Conservation (phyloP, 2,329 filamentous ascomycete species). For the Penicillium brasilianum region DNA sequence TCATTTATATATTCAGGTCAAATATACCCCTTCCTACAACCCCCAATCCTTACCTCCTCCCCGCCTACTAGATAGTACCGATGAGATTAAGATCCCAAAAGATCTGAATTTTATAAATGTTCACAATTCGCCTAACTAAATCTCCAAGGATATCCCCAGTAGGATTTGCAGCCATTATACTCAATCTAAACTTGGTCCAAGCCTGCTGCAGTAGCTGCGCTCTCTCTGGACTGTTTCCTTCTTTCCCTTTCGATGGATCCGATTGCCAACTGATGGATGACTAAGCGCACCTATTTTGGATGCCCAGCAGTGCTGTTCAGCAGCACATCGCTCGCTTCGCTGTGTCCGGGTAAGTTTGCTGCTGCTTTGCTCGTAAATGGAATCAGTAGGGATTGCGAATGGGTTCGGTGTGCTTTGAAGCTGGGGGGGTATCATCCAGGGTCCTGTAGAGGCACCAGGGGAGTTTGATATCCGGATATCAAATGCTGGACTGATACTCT, state of each 20-base stretch:
- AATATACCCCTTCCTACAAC: neutral
- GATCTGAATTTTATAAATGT: neutral
- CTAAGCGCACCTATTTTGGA: constrained; percentile 16
- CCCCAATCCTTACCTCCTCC: neutral
- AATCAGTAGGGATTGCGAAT: neutral
- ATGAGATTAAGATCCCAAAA: neutral
- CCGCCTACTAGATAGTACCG: neutral
- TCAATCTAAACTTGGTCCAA: neutral
- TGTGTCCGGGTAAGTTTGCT: constrained; percentile 9
- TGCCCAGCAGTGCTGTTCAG: constrained; percentile 4
- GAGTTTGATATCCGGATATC: constrained; percentile 17
- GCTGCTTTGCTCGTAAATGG: neutral
- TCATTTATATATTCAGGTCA: neutral
- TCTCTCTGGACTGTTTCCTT: neutral
- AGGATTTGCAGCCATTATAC: neutral
- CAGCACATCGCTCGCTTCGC: constrained; percentile 13
- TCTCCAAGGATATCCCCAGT: neutral
- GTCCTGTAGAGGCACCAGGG: neutral
- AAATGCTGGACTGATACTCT: neutral
- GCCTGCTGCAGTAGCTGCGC: neutral
- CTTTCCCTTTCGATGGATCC: neutral
- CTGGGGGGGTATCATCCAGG: neutral
- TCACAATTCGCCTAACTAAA: neutral
- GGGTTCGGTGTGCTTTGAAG: neutral
- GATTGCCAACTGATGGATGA: neutral